Conservation (phyloP, 164 flowering plant genomes). For the Umbilicus rupestris region DNA sequence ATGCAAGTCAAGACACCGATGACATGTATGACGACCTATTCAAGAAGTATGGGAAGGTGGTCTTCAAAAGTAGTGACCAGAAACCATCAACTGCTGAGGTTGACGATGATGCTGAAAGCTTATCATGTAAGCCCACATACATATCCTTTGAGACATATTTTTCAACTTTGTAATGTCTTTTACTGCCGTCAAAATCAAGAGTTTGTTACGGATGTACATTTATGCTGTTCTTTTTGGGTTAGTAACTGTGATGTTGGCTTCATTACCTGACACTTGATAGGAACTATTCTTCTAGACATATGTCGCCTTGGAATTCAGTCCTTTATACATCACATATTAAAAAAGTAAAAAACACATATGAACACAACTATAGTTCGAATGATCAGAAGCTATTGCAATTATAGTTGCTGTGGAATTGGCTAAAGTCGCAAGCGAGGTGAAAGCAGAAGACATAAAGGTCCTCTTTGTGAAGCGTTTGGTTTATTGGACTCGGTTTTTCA, state of each 20-base stretch:
- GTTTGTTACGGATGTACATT: neutral
- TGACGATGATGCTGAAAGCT: conserved; percentile 91
- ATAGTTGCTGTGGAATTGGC: conserved; percentile 89
- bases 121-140: conserved; percentile 55
- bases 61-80: conserved; percentile 51
- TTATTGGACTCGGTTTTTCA: conserved; percentile 93
- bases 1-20: conserved; percentile 62
- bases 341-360: neutral
- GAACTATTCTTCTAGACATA: neutral
- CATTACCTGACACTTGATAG: neutral
- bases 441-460: conserved; percentile 81
- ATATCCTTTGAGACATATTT: neutral
- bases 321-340: neutral
- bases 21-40: conserved; percentile 74
- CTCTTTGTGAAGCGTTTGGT: conserved; percentile 97
- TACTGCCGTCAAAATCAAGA: neutral
- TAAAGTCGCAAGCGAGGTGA: conserved; percentile 84
- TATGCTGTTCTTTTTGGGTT: neutral
- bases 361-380: neutral
- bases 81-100: conserved; percentile 60
- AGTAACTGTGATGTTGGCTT: neutral
- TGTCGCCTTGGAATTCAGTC: neutral
- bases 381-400: conserved; percentile 11
- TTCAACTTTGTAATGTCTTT: neutral
- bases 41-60: conserved; percentile 78